A percentile compares a stretch with the other conserved stretches of the same genome.
Evolutionary conservation across 345 rosid genomes (phyloP).

Genomic region (Salix caprea): DNA sequence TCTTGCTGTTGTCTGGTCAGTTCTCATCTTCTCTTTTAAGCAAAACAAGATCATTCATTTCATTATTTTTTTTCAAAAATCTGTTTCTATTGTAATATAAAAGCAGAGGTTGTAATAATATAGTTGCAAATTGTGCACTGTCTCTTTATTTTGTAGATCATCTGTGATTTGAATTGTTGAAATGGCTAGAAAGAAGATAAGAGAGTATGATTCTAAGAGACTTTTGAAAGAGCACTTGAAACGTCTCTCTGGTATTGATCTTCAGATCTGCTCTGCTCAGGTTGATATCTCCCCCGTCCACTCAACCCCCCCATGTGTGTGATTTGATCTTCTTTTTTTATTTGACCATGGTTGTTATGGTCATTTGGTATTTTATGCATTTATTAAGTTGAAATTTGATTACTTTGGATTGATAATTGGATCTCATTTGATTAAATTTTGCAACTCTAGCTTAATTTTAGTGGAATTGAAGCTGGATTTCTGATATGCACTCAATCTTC

Average conservation of each 20-base stretch:
- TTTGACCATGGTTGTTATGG: not conserved
- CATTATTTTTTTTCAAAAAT: not conserved
- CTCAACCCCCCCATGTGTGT: too few relatives aligned
- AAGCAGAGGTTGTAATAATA: not conserved
- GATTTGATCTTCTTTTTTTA: not conserved
- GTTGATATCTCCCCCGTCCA: conserved; percentile 14
- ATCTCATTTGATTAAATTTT: not conserved
- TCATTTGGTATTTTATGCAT: not conserved
- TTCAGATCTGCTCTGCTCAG: conserved; percentile 76
- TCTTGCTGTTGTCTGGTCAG: not conserved
- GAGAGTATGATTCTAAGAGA: conserved; percentile 82
- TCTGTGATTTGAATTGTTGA: not conserved
- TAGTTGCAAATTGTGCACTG: not conserved
- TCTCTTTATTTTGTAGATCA: not conserved
- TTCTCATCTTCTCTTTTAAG: not conserved
- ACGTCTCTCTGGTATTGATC: conserved; percentile 53
- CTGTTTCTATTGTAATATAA: not conserved
- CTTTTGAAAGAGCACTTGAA: conserved; percentile 72
- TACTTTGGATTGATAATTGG: not conserved
- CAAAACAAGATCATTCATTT: not conserved
- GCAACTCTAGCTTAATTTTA: not conserved
- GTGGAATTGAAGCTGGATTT: not conserved
- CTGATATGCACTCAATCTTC: not conserved
- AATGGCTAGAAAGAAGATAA: conserved; percentile 91
- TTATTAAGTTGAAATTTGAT: not conserved